Evolutionary conservation across 192 early-diverging fungal genomes (phyloP).

Genomic region (Thamnidium elegans): DNA sequence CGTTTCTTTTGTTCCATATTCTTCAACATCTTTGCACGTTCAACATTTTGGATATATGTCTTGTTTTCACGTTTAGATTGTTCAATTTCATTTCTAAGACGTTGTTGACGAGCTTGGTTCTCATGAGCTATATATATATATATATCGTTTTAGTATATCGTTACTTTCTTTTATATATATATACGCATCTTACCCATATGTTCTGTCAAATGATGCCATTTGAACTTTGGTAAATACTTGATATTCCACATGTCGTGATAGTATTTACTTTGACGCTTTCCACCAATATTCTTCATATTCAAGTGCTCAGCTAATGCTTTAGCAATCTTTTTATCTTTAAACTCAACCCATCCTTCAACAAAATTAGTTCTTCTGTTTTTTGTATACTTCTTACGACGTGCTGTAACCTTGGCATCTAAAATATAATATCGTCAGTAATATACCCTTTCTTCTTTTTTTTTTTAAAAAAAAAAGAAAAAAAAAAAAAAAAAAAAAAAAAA

Average conservation of each 20-base stretch:
- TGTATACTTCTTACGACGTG: slow-evolving; percentile 80
- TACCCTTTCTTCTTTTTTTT: too few species aligned
- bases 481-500: neutral
- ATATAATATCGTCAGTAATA: neutral
- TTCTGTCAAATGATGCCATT: slow-evolving; percentile 94
- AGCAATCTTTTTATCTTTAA: slow-evolving; percentile 89
- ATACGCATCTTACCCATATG: slow-evolving; percentile 68
- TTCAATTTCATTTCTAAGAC: slow-evolving; percentile 76
- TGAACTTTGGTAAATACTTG: slow-evolving; percentile 93
- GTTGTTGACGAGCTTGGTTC: slow-evolving; percentile 72
- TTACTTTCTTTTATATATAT: neutral
- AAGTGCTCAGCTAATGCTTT: slow-evolving; percentile 69
- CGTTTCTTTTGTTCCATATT: slow-evolving; percentile 72
- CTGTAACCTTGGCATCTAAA: slow-evolving; percentile 63
- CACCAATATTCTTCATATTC: slow-evolving; percentile 82
- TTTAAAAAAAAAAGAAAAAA: too few species aligned
- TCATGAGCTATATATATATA: slow-evolving; percentile 55
- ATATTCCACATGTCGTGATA: slow-evolving; percentile 98
- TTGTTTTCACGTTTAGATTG: slow-evolving; percentile 87
- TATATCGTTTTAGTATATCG: neutral
- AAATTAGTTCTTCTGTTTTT: slow-evolving; percentile 84
- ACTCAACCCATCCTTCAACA: slow-evolving; percentile 97
- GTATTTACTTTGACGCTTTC: slow-evolving; percentile 81
- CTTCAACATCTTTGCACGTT: slow-evolving; percentile 81
- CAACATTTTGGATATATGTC: slow-evolving; percentile 84